Conservation (phyloP, 2,329 filamentous ascomycete species). For the Gliomastix tumulicola region DNA sequence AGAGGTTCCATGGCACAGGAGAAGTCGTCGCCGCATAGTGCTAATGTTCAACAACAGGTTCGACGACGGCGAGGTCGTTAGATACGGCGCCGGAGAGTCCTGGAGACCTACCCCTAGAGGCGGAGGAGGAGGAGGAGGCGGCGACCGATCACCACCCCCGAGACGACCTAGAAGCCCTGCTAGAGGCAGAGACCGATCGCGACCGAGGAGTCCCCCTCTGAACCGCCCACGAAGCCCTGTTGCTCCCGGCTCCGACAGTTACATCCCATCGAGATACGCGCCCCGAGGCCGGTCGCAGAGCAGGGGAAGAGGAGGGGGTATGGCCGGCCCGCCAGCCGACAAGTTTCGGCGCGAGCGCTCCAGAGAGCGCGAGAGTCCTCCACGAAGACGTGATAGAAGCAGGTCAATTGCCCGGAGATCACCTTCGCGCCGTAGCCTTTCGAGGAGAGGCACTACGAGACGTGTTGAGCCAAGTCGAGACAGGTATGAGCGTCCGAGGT, state of each 20-base stretch:
- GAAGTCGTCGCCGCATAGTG: no score
- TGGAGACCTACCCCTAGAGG: slow-evolving; percentile 50
- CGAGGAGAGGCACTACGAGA: slow-evolving; percentile 13
- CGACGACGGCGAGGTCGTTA: slow-evolving; percentile 54
- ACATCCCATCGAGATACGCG: slow-evolving; percentile 35
- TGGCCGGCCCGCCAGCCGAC: no score
- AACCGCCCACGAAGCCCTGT: slow-evolving; percentile 31
- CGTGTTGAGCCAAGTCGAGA: slow-evolving; percentile 22
- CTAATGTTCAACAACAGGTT: slow-evolving; percentile 31
- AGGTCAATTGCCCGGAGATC: slow-evolving; percentile 20
- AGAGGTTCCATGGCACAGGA: no score
- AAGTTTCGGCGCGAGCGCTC: slow-evolving; percentile 34
- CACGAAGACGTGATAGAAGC: slow-evolving; percentile 25
- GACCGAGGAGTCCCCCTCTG: slow-evolving; percentile 24
- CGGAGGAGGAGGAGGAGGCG: slow-evolving; percentile 10
- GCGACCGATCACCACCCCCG: slow-evolving; percentile 13
- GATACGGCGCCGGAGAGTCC: slow-evolving; percentile 55
- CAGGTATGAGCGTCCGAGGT: slow-evolving; percentile 29
- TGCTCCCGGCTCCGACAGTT: slow-evolving; percentile 33
- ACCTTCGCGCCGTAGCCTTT: slow-evolving; percentile 28
- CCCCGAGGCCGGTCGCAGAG: slow-evolving; percentile 34
- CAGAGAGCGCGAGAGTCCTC: slow-evolving; percentile 28
- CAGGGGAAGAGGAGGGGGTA: slow-evolving; percentile 12
- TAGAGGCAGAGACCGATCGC: slow-evolving; percentile 14
- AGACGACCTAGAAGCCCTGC: slow-evolving; percentile 5